A percentile compares a stretch with the other conserved stretches of the same genome.
phyloP scores from a whole-genome alignment of 345 rosid species.

The Citrus maxima region DNA sequence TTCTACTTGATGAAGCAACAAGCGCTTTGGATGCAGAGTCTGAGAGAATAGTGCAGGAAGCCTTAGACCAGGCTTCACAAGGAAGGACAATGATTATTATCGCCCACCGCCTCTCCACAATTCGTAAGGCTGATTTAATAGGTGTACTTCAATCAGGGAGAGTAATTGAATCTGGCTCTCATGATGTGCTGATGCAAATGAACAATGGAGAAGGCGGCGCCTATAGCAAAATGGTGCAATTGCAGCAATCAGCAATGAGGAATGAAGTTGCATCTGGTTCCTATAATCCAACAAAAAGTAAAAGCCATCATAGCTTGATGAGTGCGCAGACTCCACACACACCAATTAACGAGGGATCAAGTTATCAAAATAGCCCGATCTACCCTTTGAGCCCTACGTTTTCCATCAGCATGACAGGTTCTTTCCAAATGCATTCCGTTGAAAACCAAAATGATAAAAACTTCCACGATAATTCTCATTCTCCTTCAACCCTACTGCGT shows the following conservation, averaged over 20 bases:
- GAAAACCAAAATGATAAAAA: conserved; percentile 14
- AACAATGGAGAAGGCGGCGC: conserved; percentile 30
- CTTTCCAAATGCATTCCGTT: conserved; percentile 4
- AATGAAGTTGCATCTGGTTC: conserved; percentile 9
- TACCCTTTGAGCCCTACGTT: conserved; percentile 26
- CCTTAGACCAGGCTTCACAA: conserved; percentile 44
- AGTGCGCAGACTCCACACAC: conserved; percentile 10
- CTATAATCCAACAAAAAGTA: conserved; percentile 1
- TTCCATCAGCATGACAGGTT: conserved; percentile 23
- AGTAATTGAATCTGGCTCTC: conserved; percentile 51
- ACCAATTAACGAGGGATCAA: conserved; percentile 16
- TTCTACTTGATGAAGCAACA: conserved; percentile 45
- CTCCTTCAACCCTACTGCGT: conserved; percentile 27
- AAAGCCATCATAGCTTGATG: background rate
- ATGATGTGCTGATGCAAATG: conserved; percentile 41
- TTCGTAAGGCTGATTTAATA: conserved; percentile 40
- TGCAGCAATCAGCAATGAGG: conserved; percentile 28
- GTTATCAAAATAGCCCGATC: conserved; percentile 29
- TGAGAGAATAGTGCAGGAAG: conserved; percentile 49
- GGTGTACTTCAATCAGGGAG: conserved; percentile 39
- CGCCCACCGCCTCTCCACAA: conserved; percentile 52
- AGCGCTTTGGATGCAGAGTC: conserved; percentile 54
- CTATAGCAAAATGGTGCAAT: conserved; percentile 41
- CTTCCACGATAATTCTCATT: background rate
- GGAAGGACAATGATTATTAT: conserved; percentile 50